A percentile compares a stretch with the other conserved stretches of the same genome.
phyloP scores from a whole-genome alignment of 495 filamentous ascomycete species.

The Penicillium flavigenum region DNA sequence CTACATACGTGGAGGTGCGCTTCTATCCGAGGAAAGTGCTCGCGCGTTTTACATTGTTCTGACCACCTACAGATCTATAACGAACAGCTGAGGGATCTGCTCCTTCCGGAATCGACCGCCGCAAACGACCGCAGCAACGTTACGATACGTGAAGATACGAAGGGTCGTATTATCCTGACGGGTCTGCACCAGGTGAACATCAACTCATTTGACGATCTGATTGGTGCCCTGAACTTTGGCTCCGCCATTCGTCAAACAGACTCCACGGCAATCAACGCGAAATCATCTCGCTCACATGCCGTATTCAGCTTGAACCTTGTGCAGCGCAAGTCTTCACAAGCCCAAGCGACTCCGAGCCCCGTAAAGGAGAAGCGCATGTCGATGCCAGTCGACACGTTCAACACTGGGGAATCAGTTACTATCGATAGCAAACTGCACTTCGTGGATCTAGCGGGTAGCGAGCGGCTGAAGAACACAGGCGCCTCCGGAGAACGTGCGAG shows the following conservation, averaged over 20 bases:
- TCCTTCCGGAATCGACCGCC: slow-evolving; percentile 74
- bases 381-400: slow-evolving; percentile 77
- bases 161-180: slow-evolving; percentile 91
- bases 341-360: slow-evolving; percentile 46
- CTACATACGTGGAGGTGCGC: slow-evolving; percentile 88
- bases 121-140: slow-evolving; percentile 69
- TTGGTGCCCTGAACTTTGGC: slow-evolving; percentile 85
- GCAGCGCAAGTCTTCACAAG: slow-evolving; percentile 69
- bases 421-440: slow-evolving; percentile 99
- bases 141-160: slow-evolving; percentile 88
- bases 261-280: slow-evolving; percentile 97
- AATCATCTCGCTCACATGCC: slow-evolving; percentile 97
- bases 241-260: slow-evolving; percentile 96
- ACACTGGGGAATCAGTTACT: slow-evolving; percentile 67
- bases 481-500: slow-evolving; percentile 93
- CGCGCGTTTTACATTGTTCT: background rate
- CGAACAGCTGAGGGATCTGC: slow-evolving; percentile 86
- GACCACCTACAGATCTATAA: slow-evolving; percentile 76
- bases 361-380: slow-evolving; percentile 83
- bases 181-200: slow-evolving; percentile 85
- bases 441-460: slow-evolving; percentile 96
- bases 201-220: slow-evolving; percentile 87
- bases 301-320: slow-evolving; percentile 95
- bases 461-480: slow-evolving; percentile 94
- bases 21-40: background rate